Conservation (phyloP, 2,329 filamentous ascomycete species). For the Sclerotinia subarctica region DNA sequence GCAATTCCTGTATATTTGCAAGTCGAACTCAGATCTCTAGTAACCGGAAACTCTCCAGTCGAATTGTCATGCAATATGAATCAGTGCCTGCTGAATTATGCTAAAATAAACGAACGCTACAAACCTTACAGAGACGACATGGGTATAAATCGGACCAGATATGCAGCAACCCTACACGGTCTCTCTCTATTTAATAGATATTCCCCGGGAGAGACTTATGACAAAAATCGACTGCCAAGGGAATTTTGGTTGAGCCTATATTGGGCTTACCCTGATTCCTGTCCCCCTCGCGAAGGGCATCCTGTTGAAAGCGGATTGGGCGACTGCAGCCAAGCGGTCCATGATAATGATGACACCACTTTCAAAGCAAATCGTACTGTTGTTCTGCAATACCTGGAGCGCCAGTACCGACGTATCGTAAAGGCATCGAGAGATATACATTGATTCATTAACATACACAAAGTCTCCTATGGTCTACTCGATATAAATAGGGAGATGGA, state of each 20-base stretch:
- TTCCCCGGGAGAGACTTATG: too few relatives aligned
- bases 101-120: too few relatives aligned
- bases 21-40: too few relatives aligned
- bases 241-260: background rate
- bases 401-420: background rate
- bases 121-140: too few relatives aligned
- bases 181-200: too few relatives aligned
- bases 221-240: too few relatives aligned
- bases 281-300: accelerated
- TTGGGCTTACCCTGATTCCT: background rate
- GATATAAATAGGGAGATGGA: background rate
- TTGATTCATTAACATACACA: background rate
- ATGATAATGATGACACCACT: background rate
- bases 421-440: background rate
- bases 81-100: too few relatives aligned
- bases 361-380: background rate
- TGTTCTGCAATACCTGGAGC: background rate
- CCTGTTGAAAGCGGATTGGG: background rate
- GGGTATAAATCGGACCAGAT: too few relatives aligned
- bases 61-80: too few relatives aligned
- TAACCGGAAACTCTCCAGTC: too few relatives aligned
- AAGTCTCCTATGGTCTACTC: background rate
- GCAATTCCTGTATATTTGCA: too few relatives aligned
- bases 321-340: background rate
- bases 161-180: too few relatives aligned